These are phyloP conservation scores for Rubroboletus satanas DNA, from an alignment of 768 basidiomycete genomes.

Conservation along the genomic window DNA sequence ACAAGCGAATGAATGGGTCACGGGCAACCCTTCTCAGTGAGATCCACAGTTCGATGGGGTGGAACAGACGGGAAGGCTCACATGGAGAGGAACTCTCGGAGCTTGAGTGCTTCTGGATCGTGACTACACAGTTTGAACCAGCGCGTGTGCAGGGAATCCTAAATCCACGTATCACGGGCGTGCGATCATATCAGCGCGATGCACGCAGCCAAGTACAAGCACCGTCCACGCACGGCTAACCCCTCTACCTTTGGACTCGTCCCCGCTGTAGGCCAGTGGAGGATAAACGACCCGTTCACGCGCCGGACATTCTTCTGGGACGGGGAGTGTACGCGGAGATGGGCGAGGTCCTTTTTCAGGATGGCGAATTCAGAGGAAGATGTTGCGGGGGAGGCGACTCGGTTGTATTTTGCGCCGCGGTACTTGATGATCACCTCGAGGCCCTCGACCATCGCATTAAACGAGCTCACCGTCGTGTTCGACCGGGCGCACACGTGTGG, in stretches of 20 bases:
- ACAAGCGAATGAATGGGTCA: neutral
- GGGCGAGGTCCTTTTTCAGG: conserved; percentile 27
- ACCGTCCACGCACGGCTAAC: conserved; percentile 7
- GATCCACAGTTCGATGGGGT: neutral
- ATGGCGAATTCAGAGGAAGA: conserved; percentile 18
- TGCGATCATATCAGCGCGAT: neutral
- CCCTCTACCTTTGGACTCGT: conserved; percentile 1
- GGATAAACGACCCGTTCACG: conserved; percentile 18
- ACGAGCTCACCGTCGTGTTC: conserved; percentile 2
- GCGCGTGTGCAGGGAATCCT: conserved; percentile 25
- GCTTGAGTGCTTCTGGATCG: conserved; percentile 21
- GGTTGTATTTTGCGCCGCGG: conserved; percentile 15
- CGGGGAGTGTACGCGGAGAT: conserved; percentile 30
- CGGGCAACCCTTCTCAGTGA: neutral
- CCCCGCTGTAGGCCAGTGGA: conserved; percentile 23
- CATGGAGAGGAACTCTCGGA: conserved; percentile 29
- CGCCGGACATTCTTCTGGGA: conserved; percentile 27
- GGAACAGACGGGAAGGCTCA: conserved; percentile 5
- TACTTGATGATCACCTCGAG: conserved; percentile 27
- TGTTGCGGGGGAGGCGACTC: conserved; percentile 9
- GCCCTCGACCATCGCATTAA: conserved; percentile 18
- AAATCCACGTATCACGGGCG: neutral
- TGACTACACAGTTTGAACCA: conserved; percentile 25
- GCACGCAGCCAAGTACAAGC: neutral
- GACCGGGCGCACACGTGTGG: neutral